Evolutionary conservation across 768 basidiomycete genomes (phyloP).

Genomic region (Russula abietina): DNA sequence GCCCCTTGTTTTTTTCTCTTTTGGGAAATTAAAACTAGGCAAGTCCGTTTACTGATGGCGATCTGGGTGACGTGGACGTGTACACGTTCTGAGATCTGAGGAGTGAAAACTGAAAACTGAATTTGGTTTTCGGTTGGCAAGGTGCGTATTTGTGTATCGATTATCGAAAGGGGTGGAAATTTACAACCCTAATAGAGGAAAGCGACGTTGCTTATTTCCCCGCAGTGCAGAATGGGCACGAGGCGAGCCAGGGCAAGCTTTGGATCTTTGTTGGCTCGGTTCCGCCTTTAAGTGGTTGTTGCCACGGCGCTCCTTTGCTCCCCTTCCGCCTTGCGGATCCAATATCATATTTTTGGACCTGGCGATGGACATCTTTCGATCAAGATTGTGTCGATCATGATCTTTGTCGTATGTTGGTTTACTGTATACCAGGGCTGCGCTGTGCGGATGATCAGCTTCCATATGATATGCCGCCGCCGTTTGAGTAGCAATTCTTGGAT

Average conservation of each 20-base stretch:
- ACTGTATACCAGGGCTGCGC: background rate
- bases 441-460: background rate
- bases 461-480: background rate
- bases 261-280: background rate
- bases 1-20: background rate
- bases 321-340: background rate
- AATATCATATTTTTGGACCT: background rate
- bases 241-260: background rate
- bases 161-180: background rate
- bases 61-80: conserved; percentile 36
- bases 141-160: background rate
- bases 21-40: conserved; percentile 15
- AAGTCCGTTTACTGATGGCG: conserved; percentile 31
- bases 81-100: conserved; percentile 31
- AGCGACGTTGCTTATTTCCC: conserved; percentile 8
- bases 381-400: conserved; percentile 6
- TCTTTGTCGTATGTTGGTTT: background rate
- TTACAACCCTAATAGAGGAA: background rate
- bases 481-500: background rate
- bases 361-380: background rate
- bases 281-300: background rate
- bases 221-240: conserved; percentile 1
- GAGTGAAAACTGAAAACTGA: background rate
- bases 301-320: background rate
- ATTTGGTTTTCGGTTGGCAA: background rate